Conservation (phyloP, 805 yeast genomes). For the Pichia paraexigua region DNA sequence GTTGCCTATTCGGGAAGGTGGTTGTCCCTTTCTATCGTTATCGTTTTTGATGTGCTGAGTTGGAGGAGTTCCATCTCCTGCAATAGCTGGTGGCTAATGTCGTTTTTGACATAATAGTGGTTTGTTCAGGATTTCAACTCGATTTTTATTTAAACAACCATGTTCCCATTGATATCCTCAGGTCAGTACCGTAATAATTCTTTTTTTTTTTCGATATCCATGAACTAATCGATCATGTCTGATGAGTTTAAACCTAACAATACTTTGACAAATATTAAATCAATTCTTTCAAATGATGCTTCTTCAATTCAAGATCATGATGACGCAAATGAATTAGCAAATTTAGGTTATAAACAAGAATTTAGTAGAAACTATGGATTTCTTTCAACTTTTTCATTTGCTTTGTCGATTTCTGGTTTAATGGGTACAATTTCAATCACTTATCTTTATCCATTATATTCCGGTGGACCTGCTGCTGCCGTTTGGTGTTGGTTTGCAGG, state of each 20-base stretch:
- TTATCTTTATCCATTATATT: slow-evolving; percentile 35
- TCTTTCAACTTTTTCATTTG: slow-evolving; percentile 55
- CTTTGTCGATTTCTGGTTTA: slow-evolving; percentile 56
- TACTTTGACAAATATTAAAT: background rate
- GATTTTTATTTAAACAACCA: background rate
- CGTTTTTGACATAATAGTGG: too few species aligned
- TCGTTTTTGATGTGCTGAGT: background rate
- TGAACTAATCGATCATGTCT: background rate
- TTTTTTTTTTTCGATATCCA: background rate
- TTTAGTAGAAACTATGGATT: slow-evolving; percentile 50
- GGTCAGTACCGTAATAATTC: too few species aligned
- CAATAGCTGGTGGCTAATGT: too few species aligned
- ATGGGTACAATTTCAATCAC: slow-evolving; percentile 57
- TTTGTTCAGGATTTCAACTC: too few species aligned
- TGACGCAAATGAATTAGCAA: slow-evolving; percentile 23
- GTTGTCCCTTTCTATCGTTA: background rate
- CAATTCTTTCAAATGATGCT: slow-evolving; percentile 7
- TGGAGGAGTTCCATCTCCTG: too few species aligned
- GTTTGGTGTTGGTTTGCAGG: slow-evolving; percentile 59
- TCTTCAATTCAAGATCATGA: slow-evolving; percentile 1
- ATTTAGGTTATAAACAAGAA: slow-evolving; percentile 56
- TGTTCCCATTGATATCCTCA: background rate
- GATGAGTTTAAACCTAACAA: background rate
- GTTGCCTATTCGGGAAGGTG: background rate
- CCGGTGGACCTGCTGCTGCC: slow-evolving; percentile 57